phyloP scores from a whole-genome alignment of 2,329 filamentous ascomycete species.

The Exutisphaerella laricina region DNA sequence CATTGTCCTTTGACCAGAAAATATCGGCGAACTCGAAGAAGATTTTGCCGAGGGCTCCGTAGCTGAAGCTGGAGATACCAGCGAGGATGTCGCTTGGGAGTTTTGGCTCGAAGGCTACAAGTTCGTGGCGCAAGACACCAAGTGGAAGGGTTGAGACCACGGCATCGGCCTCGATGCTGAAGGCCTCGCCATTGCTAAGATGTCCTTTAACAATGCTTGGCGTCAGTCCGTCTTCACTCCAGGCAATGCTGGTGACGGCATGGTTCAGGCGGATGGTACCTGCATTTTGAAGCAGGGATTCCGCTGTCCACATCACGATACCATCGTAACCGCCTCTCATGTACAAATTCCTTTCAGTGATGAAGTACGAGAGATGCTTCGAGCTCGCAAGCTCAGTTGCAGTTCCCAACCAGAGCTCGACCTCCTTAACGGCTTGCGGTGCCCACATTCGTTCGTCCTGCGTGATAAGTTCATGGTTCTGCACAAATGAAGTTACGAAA shows the following conservation, averaged over 20 bases:
- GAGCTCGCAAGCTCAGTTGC: conserved; percentile 39
- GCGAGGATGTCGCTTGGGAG: conserved; percentile 35
- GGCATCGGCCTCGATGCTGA: conserved; percentile 35
- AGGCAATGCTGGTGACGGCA: conserved; percentile 36
- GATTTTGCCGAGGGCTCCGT: conserved; percentile 41
- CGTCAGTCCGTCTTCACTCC: conserved; percentile 31
- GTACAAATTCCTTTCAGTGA: conserved; percentile 42
- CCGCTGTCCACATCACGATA: conserved; percentile 40
- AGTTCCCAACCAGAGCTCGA: conserved; percentile 42
- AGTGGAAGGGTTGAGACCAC: conserved; percentile 39
- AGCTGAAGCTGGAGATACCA: conserved; percentile 37
- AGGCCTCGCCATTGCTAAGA: conserved; percentile 21
- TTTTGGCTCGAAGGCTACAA: conserved; percentile 38
- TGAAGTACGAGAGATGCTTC: conserved; percentile 41
- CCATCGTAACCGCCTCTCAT: conserved; percentile 45
- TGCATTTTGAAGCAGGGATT: conserved; percentile 31
- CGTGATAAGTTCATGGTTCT: conserved; percentile 39
- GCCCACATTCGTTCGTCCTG: conserved; percentile 41
- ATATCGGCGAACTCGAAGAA: conserved; percentile 42
- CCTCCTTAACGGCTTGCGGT: conserved; percentile 40
- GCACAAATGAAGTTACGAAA: conserved; percentile 39
- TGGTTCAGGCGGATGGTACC: conserved; percentile 37
- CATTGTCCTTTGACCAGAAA: conserved; percentile 44
- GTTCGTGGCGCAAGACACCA: conserved; percentile 36
- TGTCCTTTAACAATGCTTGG: conserved; percentile 27